Percentiles rank a stretch among this genome's conserved stretches.
Evolutionary conservation across 306 rosid genomes (phyloP).

Genomic region (Quillaja saponaria): DNA sequence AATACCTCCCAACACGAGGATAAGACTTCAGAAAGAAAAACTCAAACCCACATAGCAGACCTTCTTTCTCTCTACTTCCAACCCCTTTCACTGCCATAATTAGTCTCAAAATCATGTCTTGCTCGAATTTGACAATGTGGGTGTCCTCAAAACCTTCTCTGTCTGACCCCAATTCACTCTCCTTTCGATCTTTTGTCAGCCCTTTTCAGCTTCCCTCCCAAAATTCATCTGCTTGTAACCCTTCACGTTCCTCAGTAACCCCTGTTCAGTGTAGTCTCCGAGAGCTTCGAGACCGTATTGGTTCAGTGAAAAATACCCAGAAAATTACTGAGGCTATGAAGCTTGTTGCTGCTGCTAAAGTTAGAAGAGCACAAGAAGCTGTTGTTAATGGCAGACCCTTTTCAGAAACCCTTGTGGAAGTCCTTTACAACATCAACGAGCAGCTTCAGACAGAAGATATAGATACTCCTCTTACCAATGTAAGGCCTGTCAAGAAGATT

Average conservation of each 20-base stretch:
- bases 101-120: constrained; percentile 34
- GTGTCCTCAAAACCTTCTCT: constrained; percentile 61
- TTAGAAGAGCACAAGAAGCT: constrained; percentile 93
- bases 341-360: constrained; percentile 79
- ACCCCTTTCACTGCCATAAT: background rate
- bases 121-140: constrained; percentile 56
- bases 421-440: constrained; percentile 90
- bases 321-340: constrained; percentile 58
- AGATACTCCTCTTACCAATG: constrained; percentile 67
- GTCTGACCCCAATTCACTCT: constrained; percentile 63
- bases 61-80: constrained; percentile 31
- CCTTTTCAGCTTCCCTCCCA: constrained; percentile 70
- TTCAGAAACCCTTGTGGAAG: constrained; percentile 82
- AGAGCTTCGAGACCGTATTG: constrained; percentile 59
- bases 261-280: constrained; percentile 67
- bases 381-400: constrained; percentile 88
- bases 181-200: constrained; percentile 57
- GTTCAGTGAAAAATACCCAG: constrained; percentile 41
- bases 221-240: constrained; percentile 30
- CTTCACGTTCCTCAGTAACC: constrained; percentile 38
- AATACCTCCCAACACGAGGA: constrained; percentile 24
- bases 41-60: constrained; percentile 18
- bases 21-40: constrained; percentile 21
- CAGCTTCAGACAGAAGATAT: constrained; percentile 81
- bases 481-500: constrained; percentile 77